phyloP scores from a whole-genome alignment of 768 basidiomycete species.

The Jaapia argillacea region DNA sequence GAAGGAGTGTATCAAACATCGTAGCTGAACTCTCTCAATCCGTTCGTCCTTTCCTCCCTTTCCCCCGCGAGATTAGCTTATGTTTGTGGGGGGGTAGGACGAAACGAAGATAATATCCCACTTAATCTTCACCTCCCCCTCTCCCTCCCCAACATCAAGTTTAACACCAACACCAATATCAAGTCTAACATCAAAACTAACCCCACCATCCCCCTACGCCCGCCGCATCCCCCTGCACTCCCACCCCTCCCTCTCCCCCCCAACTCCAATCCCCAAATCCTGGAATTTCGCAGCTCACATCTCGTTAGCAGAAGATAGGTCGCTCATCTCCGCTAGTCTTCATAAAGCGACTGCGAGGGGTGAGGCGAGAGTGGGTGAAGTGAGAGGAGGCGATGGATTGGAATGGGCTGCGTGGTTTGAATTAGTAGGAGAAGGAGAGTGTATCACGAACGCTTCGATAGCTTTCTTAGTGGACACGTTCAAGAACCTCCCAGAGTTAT shows the following conservation, averaged over 20 bases:
- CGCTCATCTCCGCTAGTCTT: no score
- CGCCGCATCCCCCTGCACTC: slow-evolving; percentile 45
- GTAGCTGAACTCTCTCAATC: slow-evolving; percentile 52
- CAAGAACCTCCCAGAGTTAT: slow-evolving; percentile 31
- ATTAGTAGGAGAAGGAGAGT: slow-evolving; percentile 15
- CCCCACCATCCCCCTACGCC: slow-evolving; percentile 47
- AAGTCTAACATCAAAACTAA: no score
- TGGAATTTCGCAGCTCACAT: slow-evolving; percentile 29
- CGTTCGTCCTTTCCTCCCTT: slow-evolving; percentile 6
- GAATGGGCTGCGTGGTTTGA: slow-evolving; percentile 54
- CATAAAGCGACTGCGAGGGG: no score
- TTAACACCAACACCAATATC: no score
- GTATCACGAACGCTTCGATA: slow-evolving; percentile 37
- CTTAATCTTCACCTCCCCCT: slow-evolving; percentile 44
- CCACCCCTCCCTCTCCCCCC: slow-evolving; percentile 34
- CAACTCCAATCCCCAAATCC: slow-evolving; percentile 13
- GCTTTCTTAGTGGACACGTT: slow-evolving; percentile 52
- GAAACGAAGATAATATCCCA: slow-evolving; percentile 39
- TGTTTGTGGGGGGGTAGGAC: slow-evolving; percentile 26
- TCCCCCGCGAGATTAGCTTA: neutral
- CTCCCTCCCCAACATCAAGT: no score
- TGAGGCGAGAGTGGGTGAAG: no score
- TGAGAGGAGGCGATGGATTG: no score
- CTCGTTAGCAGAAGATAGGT: slow-evolving; percentile 28
- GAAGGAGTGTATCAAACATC: slow-evolving; percentile 47